Evolutionary conservation across 1,284 basidiomycete species (phyloP), one percentile per base, ranked within the genome.

Genomic region (Cystobasidium pallidum): DNA sequence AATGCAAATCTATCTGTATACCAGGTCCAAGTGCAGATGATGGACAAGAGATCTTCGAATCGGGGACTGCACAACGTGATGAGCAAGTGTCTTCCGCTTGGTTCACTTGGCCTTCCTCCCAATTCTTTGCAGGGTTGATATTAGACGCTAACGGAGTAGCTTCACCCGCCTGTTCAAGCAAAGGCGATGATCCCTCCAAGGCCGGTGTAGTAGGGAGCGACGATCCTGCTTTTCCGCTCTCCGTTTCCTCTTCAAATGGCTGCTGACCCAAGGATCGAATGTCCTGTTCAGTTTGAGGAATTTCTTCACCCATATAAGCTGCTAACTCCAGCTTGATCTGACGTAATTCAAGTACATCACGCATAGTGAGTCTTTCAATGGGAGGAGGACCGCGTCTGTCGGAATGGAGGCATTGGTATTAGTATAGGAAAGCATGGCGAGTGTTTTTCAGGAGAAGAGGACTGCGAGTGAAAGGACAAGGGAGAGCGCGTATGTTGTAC

Each of bases 331-430:
- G 30, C 34, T 71, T 71, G 47, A 64, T 57, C 41, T 71, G 57
- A 2, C 68, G 59, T 28, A 71, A 61, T 55, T 71, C 68, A 11
- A 71, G 61, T n/a, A 71, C 55, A 57, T 71, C 68, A 13, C 68
- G 59, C 68, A 71, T 71, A 10, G 68, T 28, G 10, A 71, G 43
- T 39, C 41, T 63, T 64, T 71, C 68, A 7, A 71, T 41, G n/a
- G 68, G 68, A 6, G 68, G 68, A n/a, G 68, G 68, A 24, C 68
- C 68, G 7, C 68, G 68, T 54, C 68, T 70, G 32, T 10, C 4
- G 43, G 21, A 49, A n/a, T n/a, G n/a, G n/a, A n/a, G n/a, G n/a
- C n/a, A n/a, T n/a, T n/a, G n/a, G n/a, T n/a, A n/a, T n/a, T n/a
- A n/a, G n/a, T n/a, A n/a, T n/a, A n/a, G n/a, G n/a, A n/a, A n/a